Evolutionary conservation across 2,329 filamentous ascomycete species (phyloP), one percentile per base, ranked within the genome.

Genomic region (Chalaropsis ovoidea): DNA sequence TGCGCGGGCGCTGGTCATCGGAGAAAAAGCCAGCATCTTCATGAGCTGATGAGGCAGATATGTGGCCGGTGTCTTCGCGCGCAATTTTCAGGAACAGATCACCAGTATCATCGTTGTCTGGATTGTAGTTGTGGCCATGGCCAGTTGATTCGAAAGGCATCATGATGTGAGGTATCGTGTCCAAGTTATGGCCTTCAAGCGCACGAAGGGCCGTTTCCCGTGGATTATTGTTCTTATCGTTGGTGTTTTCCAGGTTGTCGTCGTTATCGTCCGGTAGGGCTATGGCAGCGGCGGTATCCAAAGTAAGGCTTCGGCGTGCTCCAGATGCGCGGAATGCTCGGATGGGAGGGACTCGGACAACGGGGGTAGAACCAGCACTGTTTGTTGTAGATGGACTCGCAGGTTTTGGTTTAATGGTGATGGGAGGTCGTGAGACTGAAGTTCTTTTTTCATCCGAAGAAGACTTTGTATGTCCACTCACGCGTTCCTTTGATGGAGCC

Each of bases 81-180:
- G 82, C 82, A 67, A 85, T 84, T 64, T 77, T 80, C 67, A 85
- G 77, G 69, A 85, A 85, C 49, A 85, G 75, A 68, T 85, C 82
- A 47, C 80, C 81, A 2, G 78, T 81, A 69, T 83, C 82, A 64
- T 85, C 82, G 31, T 58, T 52, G 73, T 75, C 62, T 80, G 71
- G 10, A 70, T 35, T n/a, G 45, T 35, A 63, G 19, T 70, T 70
- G 42, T 76, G 11, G 22, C 47, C 35, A 61, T 43, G 54, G n/a
- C n/a, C 42, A 41, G 7, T 39, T 17, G 42, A 62, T 15, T 45
- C 45, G 11, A 42, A 24, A 7, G 62, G 62, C 19, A 56, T 24
- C 65, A 67, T 67, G 31, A 65, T 65, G 10, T 64, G 45, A 15
- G 65, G 56, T n/a, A 58, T 58, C 3, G 17, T 76, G 61, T 76